Percentiles rank a stretch among this genome's conserved stretches.
Evolutionary conservation across 2,329 filamentous ascomycete genomes (phyloP).

Genomic region (Diaporthe capsici): DNA sequence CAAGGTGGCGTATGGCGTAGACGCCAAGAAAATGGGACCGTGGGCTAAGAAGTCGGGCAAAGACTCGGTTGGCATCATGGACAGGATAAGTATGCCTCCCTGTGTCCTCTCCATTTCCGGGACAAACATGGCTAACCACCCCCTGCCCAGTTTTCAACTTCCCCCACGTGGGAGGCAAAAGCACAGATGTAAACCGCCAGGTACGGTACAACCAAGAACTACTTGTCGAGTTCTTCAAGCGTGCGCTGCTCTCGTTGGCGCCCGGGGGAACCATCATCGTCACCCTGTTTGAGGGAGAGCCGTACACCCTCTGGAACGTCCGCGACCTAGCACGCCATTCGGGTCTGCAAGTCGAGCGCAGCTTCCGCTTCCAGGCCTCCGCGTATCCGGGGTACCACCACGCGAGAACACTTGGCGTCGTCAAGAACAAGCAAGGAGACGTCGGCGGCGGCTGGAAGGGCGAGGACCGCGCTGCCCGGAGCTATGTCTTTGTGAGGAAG

Average conservation of each 20-base stretch:
- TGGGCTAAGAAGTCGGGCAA: slow-evolving; percentile 58
- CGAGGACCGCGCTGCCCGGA: slow-evolving; percentile 67
- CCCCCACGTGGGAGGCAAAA: slow-evolving; percentile 93
- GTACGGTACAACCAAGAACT: slow-evolving; percentile 91
- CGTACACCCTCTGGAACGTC: slow-evolving; percentile 97
- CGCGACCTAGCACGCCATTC: slow-evolving; percentile 86
- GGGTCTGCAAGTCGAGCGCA: slow-evolving; percentile 78
- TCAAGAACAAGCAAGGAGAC: slow-evolving; percentile 62
- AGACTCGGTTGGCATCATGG: slow-evolving; percentile 64
- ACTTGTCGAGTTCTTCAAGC: slow-evolving; percentile 77
- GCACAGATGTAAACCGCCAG: slow-evolving; percentile 94
- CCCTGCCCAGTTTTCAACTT: slow-evolving; percentile 83
- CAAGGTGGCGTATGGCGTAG: slow-evolving; percentile 72
- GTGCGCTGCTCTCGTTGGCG: slow-evolving; percentile 66
- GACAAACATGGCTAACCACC: neutral
- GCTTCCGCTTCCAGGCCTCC: slow-evolving; percentile 76
- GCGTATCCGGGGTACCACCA: slow-evolving; percentile 83
- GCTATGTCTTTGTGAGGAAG: slow-evolving; percentile 74
- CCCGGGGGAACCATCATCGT: slow-evolving; percentile 78
- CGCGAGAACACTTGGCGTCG: slow-evolving; percentile 78
- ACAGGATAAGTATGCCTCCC: slow-evolving; percentile 71
- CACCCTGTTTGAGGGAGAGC: slow-evolving; percentile 92
- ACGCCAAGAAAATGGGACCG: slow-evolving; percentile 75
- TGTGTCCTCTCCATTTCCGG: neutral
- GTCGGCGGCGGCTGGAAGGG: slow-evolving; percentile 64